Percentiles rank a stretch among this genome's conserved stretches.
phyloP scores from a whole-genome alignment of 768 basidiomycete species.

The Lactarius trivialis region DNA sequence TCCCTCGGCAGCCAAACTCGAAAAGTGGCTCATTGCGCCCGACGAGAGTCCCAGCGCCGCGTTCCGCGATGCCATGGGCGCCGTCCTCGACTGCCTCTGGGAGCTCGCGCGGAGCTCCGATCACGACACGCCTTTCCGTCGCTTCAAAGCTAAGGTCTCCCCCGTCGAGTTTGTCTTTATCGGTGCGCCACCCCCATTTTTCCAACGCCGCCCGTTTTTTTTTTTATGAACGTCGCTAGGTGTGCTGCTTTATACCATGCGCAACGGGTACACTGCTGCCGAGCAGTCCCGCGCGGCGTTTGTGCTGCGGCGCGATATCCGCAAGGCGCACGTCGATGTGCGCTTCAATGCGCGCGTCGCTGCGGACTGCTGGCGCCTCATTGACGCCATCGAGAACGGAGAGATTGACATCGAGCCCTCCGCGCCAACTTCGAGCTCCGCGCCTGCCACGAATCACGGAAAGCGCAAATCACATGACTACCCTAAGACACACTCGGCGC shows the following conservation, averaged over 20 bases:
- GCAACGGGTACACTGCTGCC: conserved; percentile 32
- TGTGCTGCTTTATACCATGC: conserved; percentile 55
- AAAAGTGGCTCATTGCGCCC: conserved; percentile 35
- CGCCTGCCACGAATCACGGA: not conserved
- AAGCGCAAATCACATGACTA: conserved; percentile 8
- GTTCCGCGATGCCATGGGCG: conserved; percentile 50
- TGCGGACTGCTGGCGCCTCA: conserved; percentile 50
- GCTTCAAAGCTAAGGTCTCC: conserved; percentile 51
- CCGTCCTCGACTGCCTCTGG: conserved; percentile 48
- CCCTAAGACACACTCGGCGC: not conserved
- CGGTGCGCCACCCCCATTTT: conserved; percentile 41
- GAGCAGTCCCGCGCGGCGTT: conserved; percentile 51
- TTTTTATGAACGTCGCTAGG: conserved; percentile 36
- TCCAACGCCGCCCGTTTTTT: no score
- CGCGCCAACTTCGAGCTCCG: not conserved
- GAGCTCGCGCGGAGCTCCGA: conserved; percentile 39
- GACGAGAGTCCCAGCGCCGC: conserved; percentile 34
- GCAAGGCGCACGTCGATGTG: conserved; percentile 54
- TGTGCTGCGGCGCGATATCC: conserved; percentile 49
- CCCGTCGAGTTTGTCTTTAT: conserved; percentile 78
- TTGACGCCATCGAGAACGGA: conserved; percentile 34
- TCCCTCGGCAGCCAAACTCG: conserved; percentile 46
- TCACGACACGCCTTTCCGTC: conserved; percentile 29
- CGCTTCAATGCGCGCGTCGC: conserved; percentile 54
- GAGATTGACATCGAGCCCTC: conserved; percentile 5